phyloP scores from a whole-genome alignment of 139 green algal genomes.

The Haematococcus lacustris region DNA sequence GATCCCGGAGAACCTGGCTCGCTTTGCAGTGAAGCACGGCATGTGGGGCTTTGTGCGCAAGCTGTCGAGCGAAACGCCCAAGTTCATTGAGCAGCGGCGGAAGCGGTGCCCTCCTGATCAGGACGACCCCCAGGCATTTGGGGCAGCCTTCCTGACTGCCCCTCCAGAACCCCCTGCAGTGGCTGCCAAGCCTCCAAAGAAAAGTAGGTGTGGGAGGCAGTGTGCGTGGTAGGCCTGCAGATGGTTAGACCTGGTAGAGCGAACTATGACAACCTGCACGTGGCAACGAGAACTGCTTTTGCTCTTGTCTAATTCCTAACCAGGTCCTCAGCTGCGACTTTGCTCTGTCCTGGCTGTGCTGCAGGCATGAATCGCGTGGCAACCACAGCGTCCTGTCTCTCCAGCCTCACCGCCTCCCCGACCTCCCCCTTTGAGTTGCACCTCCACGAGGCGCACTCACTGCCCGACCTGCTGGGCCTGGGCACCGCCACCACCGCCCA shows the following conservation, averaged over 20 bases:
- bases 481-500: no score
- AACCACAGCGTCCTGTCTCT: no score
- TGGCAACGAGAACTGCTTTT: neutral
- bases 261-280: neutral
- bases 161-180: neutral
- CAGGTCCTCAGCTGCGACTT: no score
- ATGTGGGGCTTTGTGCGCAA: slow-evolving; percentile 86
- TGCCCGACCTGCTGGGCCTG: no score
- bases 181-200: neutral
- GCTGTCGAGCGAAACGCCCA: slow-evolving; percentile 45
- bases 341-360: no score
- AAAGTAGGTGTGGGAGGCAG: no score
- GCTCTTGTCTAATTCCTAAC: neutral
- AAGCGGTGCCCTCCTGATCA: slow-evolving; percentile 15
- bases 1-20: slow-evolving; percentile 68
- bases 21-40: slow-evolving; percentile 46
- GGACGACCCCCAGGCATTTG: slow-evolving; percentile 18
- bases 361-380: no score
- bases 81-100: slow-evolving; percentile 58
- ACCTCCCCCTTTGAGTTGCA: no score
- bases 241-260: no score
- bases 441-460: no score
- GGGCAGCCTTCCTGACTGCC: slow-evolving; percentile 4
- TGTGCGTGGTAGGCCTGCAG: no score
- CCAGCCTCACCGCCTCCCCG: no score